Conservation (phyloP, 2,329 filamentous ascomycete species). For the Herpotrichia juniperi region DNA sequence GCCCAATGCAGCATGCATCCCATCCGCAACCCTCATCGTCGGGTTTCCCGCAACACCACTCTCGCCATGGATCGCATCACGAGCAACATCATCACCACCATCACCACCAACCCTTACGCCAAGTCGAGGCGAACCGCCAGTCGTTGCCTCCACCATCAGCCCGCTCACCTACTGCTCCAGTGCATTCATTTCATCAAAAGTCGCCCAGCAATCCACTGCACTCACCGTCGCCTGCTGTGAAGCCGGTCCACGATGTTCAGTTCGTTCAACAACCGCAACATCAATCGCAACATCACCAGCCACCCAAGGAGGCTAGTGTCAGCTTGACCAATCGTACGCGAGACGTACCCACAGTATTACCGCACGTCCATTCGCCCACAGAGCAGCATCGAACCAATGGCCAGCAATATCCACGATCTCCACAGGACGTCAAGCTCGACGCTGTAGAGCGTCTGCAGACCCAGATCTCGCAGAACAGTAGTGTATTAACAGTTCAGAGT, state of each 20-base stretch:
- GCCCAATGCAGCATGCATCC: conserved; percentile 18
- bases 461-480: conserved; percentile 55
- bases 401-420: conserved; percentile 34
- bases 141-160: conserved; percentile 18
- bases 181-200: conserved; percentile 21
- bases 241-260: conserved; percentile 21
- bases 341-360: conserved; percentile 19
- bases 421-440: conserved; percentile 42
- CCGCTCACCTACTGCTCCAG: conserved; percentile 23
- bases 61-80: conserved; percentile 11
- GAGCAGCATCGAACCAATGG: conserved; percentile 29
- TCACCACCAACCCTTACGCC: conserved; percentile 23
- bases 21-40: conserved; percentile 22
- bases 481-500: conserved; percentile 38
- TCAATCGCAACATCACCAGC: conserved; percentile 19
- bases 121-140: conserved; percentile 24
- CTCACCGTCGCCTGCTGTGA: conserved; percentile 21
- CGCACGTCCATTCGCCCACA: conserved; percentile 11
- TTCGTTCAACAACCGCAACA: conserved; percentile 18
- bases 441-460: conserved; percentile 54
- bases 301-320: conserved; percentile 18
- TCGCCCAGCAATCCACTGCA: conserved; percentile 20
- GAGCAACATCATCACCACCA: conserved; percentile 12
- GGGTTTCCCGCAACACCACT: conserved; percentile 21
- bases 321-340: conserved; percentile 18